Evolutionary conservation across 169 alveolate genomes (phyloP), one percentile per base, ranked within the genome.

Genomic region (Babesia caballi): DNA sequence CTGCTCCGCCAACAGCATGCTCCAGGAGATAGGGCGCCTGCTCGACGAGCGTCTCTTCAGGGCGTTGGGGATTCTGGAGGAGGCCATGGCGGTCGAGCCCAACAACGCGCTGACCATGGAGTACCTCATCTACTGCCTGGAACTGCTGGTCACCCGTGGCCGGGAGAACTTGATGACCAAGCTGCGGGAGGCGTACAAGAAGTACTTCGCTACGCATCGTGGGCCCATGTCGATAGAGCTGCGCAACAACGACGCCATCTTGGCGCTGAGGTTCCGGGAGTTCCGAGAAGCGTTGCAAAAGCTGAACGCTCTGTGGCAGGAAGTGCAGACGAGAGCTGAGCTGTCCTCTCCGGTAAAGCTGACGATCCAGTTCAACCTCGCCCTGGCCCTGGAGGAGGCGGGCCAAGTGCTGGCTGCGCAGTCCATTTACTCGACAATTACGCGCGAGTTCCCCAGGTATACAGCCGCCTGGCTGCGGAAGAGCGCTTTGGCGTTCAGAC

Each of bases 351-450:
- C 74, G 15, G 30, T 63, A 21, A 57, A 66, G 17, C 35, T 78
- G 35, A 67, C 86, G 15, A 68, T 78, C 8, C 67, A 52, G 57
- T 81, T 38, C 68, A 81, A 81, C 66, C 61, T 67, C 21, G 88
- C 70, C 3, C 66, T 69, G 51, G 88, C 80, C 4, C 36, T 52
- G 46, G 88, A 81, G 33, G 65, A 54, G 15, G 15, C 59, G 11
- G 88, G 88, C 8, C 52, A 81, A 11, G 21, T 60, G 21, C 3
- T 70, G 30, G 59, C 46, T 14, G 83, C 88, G 15, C 83, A 81
- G 12, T 71, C 42, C 42, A 51, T 81, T 8, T 71, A 70, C 41
- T 60, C 77, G 17, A 19, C 52, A 4, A 2, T 81, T 8, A 81
- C 88, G 32, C 11, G 66, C 35, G 84, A 81, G 28, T 71, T 60